These are phyloP conservation scores for Aegilops tauschii DNA, from an alignment of 176 grass and related monocot species.

Conservation along the genomic window DNA sequence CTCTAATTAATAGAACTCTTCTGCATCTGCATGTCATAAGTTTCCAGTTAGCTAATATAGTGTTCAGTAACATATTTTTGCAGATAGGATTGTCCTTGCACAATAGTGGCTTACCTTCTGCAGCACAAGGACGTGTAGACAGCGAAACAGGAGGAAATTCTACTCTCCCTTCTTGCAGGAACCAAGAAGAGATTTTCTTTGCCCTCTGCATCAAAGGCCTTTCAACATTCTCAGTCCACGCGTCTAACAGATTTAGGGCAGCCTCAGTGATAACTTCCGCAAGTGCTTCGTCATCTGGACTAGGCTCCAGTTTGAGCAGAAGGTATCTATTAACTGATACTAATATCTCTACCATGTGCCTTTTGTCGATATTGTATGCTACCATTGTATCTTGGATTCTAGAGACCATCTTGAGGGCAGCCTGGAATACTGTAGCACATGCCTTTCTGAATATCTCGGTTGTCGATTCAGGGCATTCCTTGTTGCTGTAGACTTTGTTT, in stretches of 20 bases:
- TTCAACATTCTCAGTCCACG: constrained; percentile 38
- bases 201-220: constrained; percentile 38
- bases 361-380: constrained; percentile 36
- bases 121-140: constrained; percentile 30
- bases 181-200: constrained; percentile 37
- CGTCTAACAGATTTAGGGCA: constrained; percentile 27
- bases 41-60: background rate
- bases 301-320: constrained; percentile 41
- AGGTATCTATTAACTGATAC: constrained; percentile 37
- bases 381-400: constrained; percentile 34
- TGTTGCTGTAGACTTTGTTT: constrained; percentile 6
- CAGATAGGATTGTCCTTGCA: constrained; percentile 17
- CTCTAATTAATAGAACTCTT: constrained; percentile 47
- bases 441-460: constrained; percentile 31
- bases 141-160: constrained; percentile 20
- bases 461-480: constrained; percentile 27
- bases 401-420: constrained; percentile 32
- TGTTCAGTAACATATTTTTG: background rate
- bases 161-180: constrained; percentile 32
- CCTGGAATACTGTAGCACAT: constrained; percentile 27
- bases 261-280: constrained; percentile 40
- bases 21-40: constrained; percentile 41
- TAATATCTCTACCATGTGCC: constrained; percentile 31
- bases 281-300: constrained; percentile 34
- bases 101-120: constrained; percentile 36